phyloP scores from a whole-genome alignment of 352 stramenopile genomes.

The Pythium apleroticum region DNA sequence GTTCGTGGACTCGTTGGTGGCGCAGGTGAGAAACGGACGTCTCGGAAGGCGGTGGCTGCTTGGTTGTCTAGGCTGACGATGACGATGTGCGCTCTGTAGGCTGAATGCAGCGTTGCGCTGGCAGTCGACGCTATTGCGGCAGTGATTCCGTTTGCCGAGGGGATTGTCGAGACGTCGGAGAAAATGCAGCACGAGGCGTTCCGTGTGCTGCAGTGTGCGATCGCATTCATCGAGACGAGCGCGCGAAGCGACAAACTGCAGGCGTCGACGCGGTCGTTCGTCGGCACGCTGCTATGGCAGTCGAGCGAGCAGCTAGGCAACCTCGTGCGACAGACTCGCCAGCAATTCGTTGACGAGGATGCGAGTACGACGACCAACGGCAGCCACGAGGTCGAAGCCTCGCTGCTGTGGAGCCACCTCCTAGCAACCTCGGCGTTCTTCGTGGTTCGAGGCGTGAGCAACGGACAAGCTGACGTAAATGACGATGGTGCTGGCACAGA shows the following conservation, averaged over 20 bases:
- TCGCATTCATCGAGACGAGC: conserved; percentile 20
- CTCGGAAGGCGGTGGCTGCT: background rate
- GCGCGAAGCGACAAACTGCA: conserved; percentile 23
- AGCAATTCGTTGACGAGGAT: conserved; percentile 18
- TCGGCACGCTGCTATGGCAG: conserved; percentile 22
- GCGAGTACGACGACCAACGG: background rate
- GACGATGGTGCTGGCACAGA: background rate
- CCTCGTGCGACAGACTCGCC: conserved; percentile 18
- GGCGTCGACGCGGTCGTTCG: conserved; percentile 24
- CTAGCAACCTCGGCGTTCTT: conserved; percentile 11
- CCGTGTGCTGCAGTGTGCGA: conserved; percentile 15
- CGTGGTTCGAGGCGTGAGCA: conserved; percentile 3
- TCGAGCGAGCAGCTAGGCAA: conserved; percentile 10
- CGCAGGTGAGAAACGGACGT: conserved; percentile 11
- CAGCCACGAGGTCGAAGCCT: background rate
- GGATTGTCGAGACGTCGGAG: conserved; percentile 7
- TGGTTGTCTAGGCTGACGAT: background rate
- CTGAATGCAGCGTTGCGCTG: conserved; percentile 25
- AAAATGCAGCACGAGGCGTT: conserved; percentile 21
- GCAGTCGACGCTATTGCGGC: conserved; percentile 21
- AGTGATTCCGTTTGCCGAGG: conserved; percentile 20
- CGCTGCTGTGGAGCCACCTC: conserved; percentile 8
- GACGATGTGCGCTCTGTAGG: background rate
- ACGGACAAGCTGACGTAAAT: background rate
- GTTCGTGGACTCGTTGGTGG: conserved; percentile 35